phyloP scores from a whole-genome alignment of 306 rosid species.

The Coriaria nepalensis region DNA sequence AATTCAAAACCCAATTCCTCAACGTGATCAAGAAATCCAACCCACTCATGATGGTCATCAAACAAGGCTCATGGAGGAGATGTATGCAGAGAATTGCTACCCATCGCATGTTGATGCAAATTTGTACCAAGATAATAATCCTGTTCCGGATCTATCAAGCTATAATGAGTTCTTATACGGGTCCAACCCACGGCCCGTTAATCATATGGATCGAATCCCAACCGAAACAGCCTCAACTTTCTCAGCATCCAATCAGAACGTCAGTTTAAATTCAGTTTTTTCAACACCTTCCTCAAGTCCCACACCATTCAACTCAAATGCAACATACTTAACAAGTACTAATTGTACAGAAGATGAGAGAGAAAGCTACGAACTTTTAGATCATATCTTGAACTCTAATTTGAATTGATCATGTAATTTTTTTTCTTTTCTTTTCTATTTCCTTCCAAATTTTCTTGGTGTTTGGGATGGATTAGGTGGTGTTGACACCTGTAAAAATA shows the following conservation, averaged over 20 bases:
- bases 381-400: no score
- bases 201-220: background rate
- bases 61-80: no score
- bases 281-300: slow-evolving; percentile 80
- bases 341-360: slow-evolving; percentile 66
- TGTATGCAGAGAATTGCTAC: no score
- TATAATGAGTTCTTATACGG: no score
- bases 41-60: background rate
- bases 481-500: slow-evolving; percentile 27
- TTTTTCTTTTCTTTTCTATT: background rate
- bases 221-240: slow-evolving; percentile 27
- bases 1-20: slow-evolving; percentile 4
- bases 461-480: slow-evolving; percentile 7
- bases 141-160: no score
- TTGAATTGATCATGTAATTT: no score
- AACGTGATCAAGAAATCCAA: slow-evolving; percentile 1
- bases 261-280: slow-evolving; percentile 42
- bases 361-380: slow-evolving; percentile 34
- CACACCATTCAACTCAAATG: slow-evolving; percentile 56
- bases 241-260: slow-evolving; percentile 25
- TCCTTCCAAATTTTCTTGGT: slow-evolving; percentile 9
- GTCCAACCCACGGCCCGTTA: no score
- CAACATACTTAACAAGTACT: slow-evolving; percentile 28
- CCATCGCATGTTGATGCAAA: no score
- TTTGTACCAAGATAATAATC: no score